Percentiles rank a stretch among this genome's conserved stretches.
phyloP scores from a whole-genome alignment of 345 rosid genomes.

The Eucalyptus melliodora region DNA sequence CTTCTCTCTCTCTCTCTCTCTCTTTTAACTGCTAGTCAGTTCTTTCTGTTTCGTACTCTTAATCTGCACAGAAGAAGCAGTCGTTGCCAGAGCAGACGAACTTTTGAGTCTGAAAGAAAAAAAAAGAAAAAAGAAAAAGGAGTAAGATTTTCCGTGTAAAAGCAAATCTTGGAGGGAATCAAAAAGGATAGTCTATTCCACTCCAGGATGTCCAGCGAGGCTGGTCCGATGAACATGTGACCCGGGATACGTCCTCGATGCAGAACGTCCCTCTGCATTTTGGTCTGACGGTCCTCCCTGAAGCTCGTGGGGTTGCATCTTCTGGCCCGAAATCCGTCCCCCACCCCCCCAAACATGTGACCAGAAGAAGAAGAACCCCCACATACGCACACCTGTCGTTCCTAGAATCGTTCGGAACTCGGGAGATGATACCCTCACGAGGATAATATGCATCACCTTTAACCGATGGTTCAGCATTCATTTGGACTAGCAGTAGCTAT shows the following conservation, averaged over 20 bases:
- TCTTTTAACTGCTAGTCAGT: neutral
- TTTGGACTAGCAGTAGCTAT: neutral
- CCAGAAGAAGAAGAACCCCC: neutral
- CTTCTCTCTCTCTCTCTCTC: neutral
- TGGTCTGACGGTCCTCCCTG: neutral
- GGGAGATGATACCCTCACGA: neutral
- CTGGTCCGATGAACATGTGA: neutral
- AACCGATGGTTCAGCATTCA: neutral
- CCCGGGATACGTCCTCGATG: neutral
- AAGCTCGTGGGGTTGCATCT: neutral
- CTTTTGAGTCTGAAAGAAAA: neutral
- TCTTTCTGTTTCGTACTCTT: neutral
- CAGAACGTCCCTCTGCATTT: neutral
- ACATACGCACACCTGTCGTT: neutral
- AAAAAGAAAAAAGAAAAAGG: neutral
- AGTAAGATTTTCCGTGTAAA: neutral
- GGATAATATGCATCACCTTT: neutral
- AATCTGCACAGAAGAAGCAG: neutral
- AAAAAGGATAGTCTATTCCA: neutral
- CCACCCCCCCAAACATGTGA: neutral
- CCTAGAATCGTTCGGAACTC: neutral
- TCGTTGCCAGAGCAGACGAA: neutral
- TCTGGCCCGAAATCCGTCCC: neutral
- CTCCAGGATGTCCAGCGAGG: neutral
- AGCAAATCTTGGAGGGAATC: neutral